A percentile compares a stretch with the other conserved stretches of the same genome.
phyloP scores from a whole-genome alignment of 345 rosid genomes.

The Ailanthus altissimus region DNA sequence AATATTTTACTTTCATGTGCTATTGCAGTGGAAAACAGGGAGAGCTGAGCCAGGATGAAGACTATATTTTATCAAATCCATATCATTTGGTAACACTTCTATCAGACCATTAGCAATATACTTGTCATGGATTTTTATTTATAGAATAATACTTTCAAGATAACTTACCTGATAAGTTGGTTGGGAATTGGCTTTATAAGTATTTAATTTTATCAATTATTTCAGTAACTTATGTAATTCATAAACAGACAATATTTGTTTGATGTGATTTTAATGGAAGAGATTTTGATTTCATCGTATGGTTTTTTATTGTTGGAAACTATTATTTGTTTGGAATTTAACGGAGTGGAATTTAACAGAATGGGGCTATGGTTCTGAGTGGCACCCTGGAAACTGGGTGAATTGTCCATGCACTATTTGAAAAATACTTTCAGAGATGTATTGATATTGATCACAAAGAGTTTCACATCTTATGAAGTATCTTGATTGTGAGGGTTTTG shows the following conservation, averaged over 20 bases:
- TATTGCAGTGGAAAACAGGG: conserved; percentile 73
- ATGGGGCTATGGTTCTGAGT: background rate
- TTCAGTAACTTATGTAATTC: too few species aligned
- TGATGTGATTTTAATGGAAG: background rate
- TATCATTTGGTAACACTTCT: conserved; percentile 80
- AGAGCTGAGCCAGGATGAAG: conserved; percentile 76
- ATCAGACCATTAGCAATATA: background rate
- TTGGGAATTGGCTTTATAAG: too few species aligned
- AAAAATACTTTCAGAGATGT: too few species aligned
- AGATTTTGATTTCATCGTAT: background rate
- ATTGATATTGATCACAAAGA: background rate
- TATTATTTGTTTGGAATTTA: background rate
- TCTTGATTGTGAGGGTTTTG: background rate
- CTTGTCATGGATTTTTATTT: conserved; percentile 11
- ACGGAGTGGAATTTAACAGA: background rate
- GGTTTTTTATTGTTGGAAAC: conserved; percentile 1
- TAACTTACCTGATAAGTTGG: background rate
- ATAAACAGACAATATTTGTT: background rate
- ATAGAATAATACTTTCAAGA: conserved; percentile 1
- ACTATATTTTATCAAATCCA: conserved; percentile 86
- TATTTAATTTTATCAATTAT: too few species aligned
- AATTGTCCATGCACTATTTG: too few species aligned
- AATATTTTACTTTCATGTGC: conserved; percentile 15
- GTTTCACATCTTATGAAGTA: background rate
- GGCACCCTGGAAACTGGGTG: too few species aligned